Evolutionary conservation across 78 protist species (phyloP), one percentile per base, ranked within the genome.

Genomic region (Cavenderia fasciculata): DNA sequence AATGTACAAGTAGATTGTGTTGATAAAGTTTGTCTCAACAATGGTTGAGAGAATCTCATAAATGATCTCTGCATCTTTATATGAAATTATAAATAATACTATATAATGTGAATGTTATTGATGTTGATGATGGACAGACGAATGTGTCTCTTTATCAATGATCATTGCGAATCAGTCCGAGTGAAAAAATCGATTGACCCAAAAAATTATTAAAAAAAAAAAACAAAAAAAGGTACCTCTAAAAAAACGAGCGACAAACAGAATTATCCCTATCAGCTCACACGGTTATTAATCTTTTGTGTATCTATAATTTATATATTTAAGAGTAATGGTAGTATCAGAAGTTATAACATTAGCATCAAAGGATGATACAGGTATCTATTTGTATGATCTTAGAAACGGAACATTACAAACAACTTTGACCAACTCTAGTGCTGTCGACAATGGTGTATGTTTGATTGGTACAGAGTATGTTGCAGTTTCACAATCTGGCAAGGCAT

Each of bases 381-480:
- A 12, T 46, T 40, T 82, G 34, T 82, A 61, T 56, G 93, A 87
- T 65, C 18, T 87, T 14, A 56, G 74, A 63, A 87, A 65, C 49
- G 93, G 93, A n/a, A 74, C 44, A 23, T 47, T 62, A 11, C 36
- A 70, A 19, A 61, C 93, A 18, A 61, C 93, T 0, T 87, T 54
- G 33, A 34, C 73, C 3, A 31, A 23, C 31, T 51, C 59, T 1
- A n/a, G 34, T 18, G 38, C 61, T 21, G 93, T 74, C 11, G 8
- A 4, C 2, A 63, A 68, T 47, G 85, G 93, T 18, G 29, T 87
- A 23, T 54, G 73, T 40, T n/a, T 65, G 23, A 34, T 87, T 47
- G 93, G 93, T 23, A 44, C 18, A 18, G 93, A 87, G 31, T 74
- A 74, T n/a, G 56, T 87, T 56, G 86, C 72, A 4, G 68, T 78